Evolutionary conservation across 768 basidiomycete species (phyloP), one percentile per base, ranked within the genome.

Genomic region (Trametes cinnabarina): DNA sequence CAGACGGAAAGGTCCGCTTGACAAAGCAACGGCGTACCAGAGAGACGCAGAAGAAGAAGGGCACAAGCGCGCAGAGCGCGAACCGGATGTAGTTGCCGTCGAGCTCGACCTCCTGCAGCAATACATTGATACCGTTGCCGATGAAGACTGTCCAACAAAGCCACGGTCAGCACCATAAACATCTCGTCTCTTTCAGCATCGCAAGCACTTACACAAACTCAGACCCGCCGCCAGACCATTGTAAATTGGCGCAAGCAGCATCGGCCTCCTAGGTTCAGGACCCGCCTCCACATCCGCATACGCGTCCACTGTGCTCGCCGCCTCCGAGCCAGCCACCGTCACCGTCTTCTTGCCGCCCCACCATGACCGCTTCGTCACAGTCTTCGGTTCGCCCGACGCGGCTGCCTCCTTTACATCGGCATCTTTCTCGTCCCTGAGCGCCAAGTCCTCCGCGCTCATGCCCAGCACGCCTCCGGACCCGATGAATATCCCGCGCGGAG

Each of bases 81-180:
- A 79, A 82, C 61, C 71, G 71, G 50, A 65, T 68, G 64, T 68
- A 74, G 39, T 66, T 62, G 60, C 77, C 74, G 70, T 85, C 84
- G 47, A 83, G 76, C 55, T 74, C 55, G 61, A 74, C 82, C 65
- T 84, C 82, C 20, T 74, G 67, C 9, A 94, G 59, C 35, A 94
- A 68, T 4, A 79, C 82, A 60, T 82, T 84, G 65, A 87, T 43
- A 46, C 84, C 84, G 64, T 82, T 86, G 0, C 85, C 83, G 12
- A 87, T 76, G 65, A 89, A 88, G 34, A 86, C 82, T 63, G 80
- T 4, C 26, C 71, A 15, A 20, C 47, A 4, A 77, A 55, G 12
- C 43, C 35, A 14, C 37, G 5, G 51, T 61, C 52, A 44, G 40
- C 17, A 41, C 39, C 14, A 15, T 15, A 15, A 8, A 8, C 23